Conservation (phyloP, 345 rosid genomes). For the Pugionium dolabratum region DNA sequence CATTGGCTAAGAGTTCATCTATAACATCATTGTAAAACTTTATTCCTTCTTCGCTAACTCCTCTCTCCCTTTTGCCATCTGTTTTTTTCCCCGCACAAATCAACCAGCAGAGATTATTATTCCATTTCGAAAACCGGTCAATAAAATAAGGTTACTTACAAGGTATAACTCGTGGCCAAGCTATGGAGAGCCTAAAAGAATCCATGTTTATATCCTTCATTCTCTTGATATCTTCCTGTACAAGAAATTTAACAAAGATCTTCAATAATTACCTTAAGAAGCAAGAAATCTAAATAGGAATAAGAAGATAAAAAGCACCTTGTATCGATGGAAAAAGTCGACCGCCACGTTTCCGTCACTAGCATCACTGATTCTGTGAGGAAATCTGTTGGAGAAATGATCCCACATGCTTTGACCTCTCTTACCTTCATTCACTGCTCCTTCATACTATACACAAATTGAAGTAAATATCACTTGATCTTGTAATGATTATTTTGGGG, state of each 20-base stretch:
- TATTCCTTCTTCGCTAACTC: slow-evolving; percentile 50
- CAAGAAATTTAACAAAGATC: slow-evolving; percentile 22
- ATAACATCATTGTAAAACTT: slow-evolving; percentile 53
- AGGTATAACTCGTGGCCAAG: slow-evolving; percentile 56
- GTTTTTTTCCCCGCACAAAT: slow-evolving; percentile 9
- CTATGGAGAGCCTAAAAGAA: slow-evolving; percentile 54
- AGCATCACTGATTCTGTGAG: slow-evolving; percentile 38
- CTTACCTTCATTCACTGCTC: slow-evolving; percentile 30
- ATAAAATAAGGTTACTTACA: slow-evolving; percentile 35
- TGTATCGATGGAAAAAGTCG: slow-evolving; percentile 44
- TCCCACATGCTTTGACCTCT: slow-evolving; percentile 47
- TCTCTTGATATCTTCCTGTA: slow-evolving; percentile 43
- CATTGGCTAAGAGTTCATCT: slow-evolving; percentile 51
- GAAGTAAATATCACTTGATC: too few relatives aligned
- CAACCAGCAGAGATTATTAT: slow-evolving; percentile 13
- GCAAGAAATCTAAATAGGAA: slow-evolving; percentile 17
- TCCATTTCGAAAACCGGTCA: background rate
- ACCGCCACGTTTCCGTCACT: slow-evolving; percentile 45
- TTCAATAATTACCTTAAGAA: slow-evolving; percentile 27
- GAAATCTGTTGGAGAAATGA: slow-evolving; percentile 37
- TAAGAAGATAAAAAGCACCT: slow-evolving; percentile 29
- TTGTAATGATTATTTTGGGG: slow-evolving; percentile 13
- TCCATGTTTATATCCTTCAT: slow-evolving; percentile 48
- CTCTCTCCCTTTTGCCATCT: slow-evolving; percentile 43
- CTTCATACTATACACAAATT: slow-evolving; percentile 34